These are phyloP conservation scores for Aureobasidium pullulans DNA, from an alignment of 2,329 filamentous ascomycete genomes.

Conservation along the genomic window DNA sequence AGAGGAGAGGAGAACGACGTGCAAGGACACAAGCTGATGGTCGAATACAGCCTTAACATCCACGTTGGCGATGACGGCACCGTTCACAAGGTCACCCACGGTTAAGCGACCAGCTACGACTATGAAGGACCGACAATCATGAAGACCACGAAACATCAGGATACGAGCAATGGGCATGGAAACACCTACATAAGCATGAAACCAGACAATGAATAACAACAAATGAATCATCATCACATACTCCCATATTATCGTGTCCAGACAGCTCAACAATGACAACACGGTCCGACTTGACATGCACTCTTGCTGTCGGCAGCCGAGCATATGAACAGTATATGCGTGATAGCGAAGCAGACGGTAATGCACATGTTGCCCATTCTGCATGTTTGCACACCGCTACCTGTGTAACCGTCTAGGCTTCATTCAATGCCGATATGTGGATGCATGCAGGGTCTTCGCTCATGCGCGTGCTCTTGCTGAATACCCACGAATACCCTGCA, in stretches of 20 bases:
- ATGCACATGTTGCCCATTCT: not conserved
- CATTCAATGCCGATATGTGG: not conserved
- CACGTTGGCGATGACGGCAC: constrained; percentile 43
- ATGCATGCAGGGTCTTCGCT: constrained; percentile 3
- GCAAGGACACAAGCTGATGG: not conserved
- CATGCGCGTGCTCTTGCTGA: not conserved
- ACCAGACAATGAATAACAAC: not conserved
- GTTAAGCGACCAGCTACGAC: constrained; percentile 24
- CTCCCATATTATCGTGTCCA: not conserved
- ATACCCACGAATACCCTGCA: not conserved
- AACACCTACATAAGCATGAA: not conserved
- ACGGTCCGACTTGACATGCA: too few species aligned
- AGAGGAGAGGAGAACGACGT: not conserved
- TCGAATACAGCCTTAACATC: constrained; percentile 33
- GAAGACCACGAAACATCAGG: constrained; percentile 1
- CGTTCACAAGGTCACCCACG: constrained; percentile 41
- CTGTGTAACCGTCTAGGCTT: constrained; percentile 6
- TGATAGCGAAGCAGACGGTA: not conserved
- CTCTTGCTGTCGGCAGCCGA: not conserved
- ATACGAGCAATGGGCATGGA: not conserved
- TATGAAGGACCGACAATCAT: not conserved
- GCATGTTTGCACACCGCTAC: constrained; percentile 2
- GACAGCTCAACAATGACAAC: too few species aligned
- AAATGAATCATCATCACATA: not conserved
- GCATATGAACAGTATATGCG: not conserved